Evolutionary conservation across 169 alveolate genomes (phyloP), one percentile per base, ranked within the genome.

Genomic region (Plasmodium coatneyi): DNA sequence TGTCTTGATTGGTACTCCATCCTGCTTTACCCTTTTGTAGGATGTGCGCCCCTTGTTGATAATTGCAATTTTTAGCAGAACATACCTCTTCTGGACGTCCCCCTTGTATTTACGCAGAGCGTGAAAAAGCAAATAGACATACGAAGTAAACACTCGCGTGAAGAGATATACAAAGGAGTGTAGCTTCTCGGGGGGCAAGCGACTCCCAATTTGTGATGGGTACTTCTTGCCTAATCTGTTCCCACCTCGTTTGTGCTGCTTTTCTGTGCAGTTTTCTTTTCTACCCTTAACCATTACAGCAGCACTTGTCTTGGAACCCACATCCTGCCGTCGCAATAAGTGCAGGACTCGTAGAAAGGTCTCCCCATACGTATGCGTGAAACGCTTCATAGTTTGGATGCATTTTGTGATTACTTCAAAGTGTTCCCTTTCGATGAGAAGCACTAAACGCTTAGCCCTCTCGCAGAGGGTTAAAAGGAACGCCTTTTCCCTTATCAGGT

Each of bases 61-160:
- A 43, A 84, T 5, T 32, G 79, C 70, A 74, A 84, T 84, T 84
- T 74, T 72, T 25, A 84, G 60, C 19, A 84, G 46, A 32, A 84
- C 16, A 22, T 14, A 84, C 22, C 36, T 84, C 46, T 84, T 84
- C 49, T 66, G 56, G 12, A 14, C 14, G 60, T 84, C n/a, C 79
- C 25, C 19, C 14, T 25, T 74, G 30, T 84, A 84, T 28, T 74
- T 76, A 5, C 25, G 39, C 36, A 84, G 22, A 22, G 81, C 54
- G 28, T 46, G 60, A 6, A 52, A 74, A 70, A 84, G 39, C 16
- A 84, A 46, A 71, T 49, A n/a, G 22, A 74, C 22, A 43, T 84
- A 84, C 36, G 80, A 32, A 0, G 28, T 49, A 36, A 72, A 72
- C 32, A 84, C 30, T 19, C 66, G 52, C 5, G 43, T 14, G 14